These are phyloP conservation scores for Xerocomus nothofagi DNA, from an alignment of 1,284 basidiomycete genomes.

Conservation along the genomic window DNA sequence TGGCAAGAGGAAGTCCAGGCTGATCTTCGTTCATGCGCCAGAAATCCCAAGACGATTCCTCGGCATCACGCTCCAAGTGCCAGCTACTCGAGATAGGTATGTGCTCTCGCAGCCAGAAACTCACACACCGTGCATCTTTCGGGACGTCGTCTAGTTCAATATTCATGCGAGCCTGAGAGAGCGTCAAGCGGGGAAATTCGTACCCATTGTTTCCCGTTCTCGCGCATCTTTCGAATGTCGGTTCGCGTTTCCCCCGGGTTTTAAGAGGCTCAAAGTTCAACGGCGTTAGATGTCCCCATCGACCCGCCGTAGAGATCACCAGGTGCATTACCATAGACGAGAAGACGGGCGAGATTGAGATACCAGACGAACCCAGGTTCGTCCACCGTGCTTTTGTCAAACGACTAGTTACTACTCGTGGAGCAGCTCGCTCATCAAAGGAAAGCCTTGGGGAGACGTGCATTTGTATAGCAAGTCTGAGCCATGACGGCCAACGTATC, in stretches of 20 bases:
- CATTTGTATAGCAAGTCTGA: constrained; percentile 28
- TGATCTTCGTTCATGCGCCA: constrained; percentile 9
- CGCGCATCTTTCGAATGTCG: constrained; percentile 70
- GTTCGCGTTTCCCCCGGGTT: constrained; percentile 28
- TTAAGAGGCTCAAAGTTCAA: constrained; percentile 6
- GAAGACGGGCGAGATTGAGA: constrained; percentile 60
- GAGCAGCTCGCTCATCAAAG: constrained; percentile 46
- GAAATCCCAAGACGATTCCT: neutral
- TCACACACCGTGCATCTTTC: constrained; percentile 10
- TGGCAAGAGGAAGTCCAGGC: neutral
- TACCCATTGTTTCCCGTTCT: constrained; percentile 66
- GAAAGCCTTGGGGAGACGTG: constrained; percentile 54
- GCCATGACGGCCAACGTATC: constrained; percentile 11
- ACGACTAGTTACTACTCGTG: constrained; percentile 6
- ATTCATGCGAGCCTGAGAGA: constrained; percentile 51
- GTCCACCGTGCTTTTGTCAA: constrained; percentile 20
- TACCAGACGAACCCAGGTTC: constrained; percentile 50
- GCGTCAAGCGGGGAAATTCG: constrained; percentile 33
- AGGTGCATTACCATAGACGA: constrained; percentile 54
- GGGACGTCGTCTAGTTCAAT: constrained; percentile 43
- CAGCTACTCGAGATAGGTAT: constrained; percentile 59
- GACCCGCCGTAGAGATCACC: constrained; percentile 72
- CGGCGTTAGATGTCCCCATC: constrained; percentile 55
- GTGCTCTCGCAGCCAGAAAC: constrained; percentile 2
- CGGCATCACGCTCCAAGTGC: constrained; percentile 38